phyloP scores from a whole-genome alignment of 2,329 filamentous ascomycete genomes.

The Aspergillus caelatus region DNA sequence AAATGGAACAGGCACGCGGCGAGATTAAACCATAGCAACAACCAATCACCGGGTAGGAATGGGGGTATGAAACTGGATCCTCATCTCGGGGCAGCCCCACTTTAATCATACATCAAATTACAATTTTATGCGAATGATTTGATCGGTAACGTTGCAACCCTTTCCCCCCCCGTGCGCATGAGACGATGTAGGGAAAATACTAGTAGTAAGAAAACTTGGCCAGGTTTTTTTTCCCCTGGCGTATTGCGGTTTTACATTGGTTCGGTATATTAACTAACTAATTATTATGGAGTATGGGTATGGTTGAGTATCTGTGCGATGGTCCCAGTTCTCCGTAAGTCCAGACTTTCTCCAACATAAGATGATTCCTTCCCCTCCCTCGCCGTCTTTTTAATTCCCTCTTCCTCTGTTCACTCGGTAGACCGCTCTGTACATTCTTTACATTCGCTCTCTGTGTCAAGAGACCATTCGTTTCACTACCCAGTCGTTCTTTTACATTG shows the following conservation, averaged over 20 bases:
- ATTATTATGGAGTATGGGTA: too few species aligned
- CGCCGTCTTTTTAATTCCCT: conserved; percentile 12
- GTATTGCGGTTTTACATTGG: background rate
- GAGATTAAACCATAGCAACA: conserved; percentile 2
- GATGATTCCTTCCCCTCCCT: background rate
- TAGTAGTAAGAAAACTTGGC: too few species aligned
- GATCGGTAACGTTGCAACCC: background rate
- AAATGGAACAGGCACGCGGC: conserved; percentile 3
- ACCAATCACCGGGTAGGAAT: background rate
- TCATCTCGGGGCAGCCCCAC: conserved; percentile 16
- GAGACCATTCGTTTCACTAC: conserved; percentile 20
- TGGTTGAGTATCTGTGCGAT: too few species aligned
- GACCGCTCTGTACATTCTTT: conserved; percentile 15
- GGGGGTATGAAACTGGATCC: conserved; percentile 15
- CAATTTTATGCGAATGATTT: background rate
- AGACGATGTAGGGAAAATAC: background rate
- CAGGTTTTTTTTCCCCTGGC: background rate
- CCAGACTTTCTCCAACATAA: background rate
- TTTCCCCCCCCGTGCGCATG: background rate
- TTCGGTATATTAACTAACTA: too few species aligned
- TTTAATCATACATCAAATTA: conserved; percentile 6
- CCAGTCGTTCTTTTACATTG: conserved; percentile 24
- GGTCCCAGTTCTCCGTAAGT: too few species aligned
- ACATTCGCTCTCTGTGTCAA: conserved; percentile 15
- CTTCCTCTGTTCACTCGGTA: conserved; percentile 16